Percentiles rank a stretch among this genome's conserved stretches.
These are phyloP conservation scores for Cicer yamashitae DNA, from an alignment of 306 rosid genomes.

Conservation along the genomic window DNA sequence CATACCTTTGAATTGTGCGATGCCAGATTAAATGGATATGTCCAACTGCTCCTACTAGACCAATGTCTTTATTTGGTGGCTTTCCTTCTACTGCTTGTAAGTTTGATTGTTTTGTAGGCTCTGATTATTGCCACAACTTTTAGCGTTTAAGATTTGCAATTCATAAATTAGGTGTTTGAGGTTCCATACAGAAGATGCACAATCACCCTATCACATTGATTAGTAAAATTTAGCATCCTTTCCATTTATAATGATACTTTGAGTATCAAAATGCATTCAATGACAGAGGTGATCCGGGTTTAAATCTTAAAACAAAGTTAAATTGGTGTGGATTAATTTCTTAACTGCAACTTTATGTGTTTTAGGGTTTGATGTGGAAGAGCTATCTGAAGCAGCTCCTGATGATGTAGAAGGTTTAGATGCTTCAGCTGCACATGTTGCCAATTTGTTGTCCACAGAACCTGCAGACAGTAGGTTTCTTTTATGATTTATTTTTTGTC, in stretches of 20 bases:
- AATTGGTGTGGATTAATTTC: slow-evolving; percentile 29
- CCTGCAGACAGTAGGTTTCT: slow-evolving; percentile 82
- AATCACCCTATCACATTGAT: slow-evolving; percentile 11
- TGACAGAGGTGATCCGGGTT: slow-evolving; percentile 9
- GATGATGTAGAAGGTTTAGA: slow-evolving; percentile 97
- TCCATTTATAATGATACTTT: neutral
- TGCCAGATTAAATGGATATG: slow-evolving; percentile 99
- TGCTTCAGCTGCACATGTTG: slow-evolving; percentile 91
- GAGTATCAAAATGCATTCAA: slow-evolving; percentile 6
- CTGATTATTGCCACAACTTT: neutral
- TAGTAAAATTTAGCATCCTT: neutral
- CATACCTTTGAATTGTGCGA: slow-evolving; percentile 33
- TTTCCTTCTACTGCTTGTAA: slow-evolving; percentile 98
- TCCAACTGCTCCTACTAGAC: slow-evolving; percentile 98
- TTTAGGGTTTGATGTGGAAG: slow-evolving; percentile 94
- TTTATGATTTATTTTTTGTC: neutral
- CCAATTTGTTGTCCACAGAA: slow-evolving; percentile 89
- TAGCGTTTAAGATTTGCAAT: slow-evolving; percentile 7
- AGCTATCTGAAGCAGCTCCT: slow-evolving; percentile 82
- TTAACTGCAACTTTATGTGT: slow-evolving; percentile 29
- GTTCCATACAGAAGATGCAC: slow-evolving; percentile 23
- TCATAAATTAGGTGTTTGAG: slow-evolving; percentile 32
- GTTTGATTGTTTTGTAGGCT: slow-evolving; percentile 45
- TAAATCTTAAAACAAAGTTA: slow-evolving; percentile 12
- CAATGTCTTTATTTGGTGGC: slow-evolving; percentile 82